These are phyloP conservation scores for Malassezia arunalokei DNA, from an alignment of 1,284 basidiomycete genomes.

Conservation along the genomic window DNA sequence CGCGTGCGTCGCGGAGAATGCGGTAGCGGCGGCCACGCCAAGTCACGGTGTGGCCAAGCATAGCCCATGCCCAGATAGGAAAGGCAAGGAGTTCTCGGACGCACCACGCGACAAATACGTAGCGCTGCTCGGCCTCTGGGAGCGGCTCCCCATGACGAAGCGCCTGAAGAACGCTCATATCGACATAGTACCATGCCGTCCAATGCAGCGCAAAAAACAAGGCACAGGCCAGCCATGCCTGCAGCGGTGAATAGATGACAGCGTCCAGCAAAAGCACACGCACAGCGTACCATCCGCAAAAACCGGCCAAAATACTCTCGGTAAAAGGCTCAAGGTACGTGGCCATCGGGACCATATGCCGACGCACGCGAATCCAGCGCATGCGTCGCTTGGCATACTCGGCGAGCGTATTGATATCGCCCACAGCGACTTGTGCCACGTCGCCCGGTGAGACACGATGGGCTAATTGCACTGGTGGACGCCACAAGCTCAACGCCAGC, in stretches of 20 bases:
- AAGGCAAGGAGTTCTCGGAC: constrained; percentile 36
- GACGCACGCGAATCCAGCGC: constrained; percentile 46
- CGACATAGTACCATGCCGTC: constrained; percentile 17
- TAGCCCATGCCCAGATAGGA: constrained; percentile 43
- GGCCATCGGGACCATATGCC: constrained; percentile 39
- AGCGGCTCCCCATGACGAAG: constrained; percentile 17
- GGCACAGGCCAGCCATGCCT: neutral
- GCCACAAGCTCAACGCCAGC: constrained; percentile 40
- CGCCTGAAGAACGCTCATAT: constrained; percentile 16
- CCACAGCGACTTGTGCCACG: constrained; percentile 37
- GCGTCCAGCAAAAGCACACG: constrained; percentile 14
- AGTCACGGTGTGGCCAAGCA: constrained; percentile 22
- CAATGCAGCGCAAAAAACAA: constrained; percentile 13
- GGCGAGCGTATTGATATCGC: constrained; percentile 36
- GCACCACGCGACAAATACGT: constrained; percentile 26
- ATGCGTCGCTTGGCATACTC: constrained; percentile 38
- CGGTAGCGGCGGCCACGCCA: constrained; percentile 15
- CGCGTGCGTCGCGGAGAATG: constrained; percentile 11
- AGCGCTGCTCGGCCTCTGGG: constrained; percentile 8
- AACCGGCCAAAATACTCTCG: constrained; percentile 36
- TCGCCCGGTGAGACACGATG: constrained; percentile 31
- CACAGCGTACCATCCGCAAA: constrained; percentile 28
- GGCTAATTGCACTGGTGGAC: constrained; percentile 26
- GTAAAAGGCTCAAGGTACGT: constrained; percentile 42
- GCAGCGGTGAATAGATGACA: neutral